These are phyloP conservation scores for Uncinocarpus reesii DNA, from an alignment of 2,329 filamentous ascomycete species.

Conservation along the genomic window DNA sequence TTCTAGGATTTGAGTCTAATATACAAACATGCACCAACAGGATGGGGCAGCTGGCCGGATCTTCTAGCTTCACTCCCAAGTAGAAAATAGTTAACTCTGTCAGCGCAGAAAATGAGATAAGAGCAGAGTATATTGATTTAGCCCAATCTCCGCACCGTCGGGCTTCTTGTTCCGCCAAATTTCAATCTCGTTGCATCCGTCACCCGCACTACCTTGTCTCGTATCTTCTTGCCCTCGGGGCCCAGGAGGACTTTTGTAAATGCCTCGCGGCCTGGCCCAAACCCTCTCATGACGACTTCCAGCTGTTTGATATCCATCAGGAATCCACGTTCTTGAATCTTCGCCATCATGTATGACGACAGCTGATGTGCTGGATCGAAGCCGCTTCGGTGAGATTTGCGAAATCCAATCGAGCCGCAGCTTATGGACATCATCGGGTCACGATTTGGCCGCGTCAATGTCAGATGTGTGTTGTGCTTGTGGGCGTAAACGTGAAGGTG, in stretches of 20 bases:
- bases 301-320: conserved; percentile 63
- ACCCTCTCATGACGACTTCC: conserved; percentile 75
- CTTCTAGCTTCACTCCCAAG: too few species aligned
- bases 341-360: conserved; percentile 68
- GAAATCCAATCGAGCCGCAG: conserved; percentile 83
- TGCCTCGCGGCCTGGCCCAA: conserved; percentile 77
- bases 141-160: conserved; percentile 70
- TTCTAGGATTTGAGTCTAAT: too few species aligned
- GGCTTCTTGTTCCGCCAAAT: conserved; percentile 86
- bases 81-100: too few species aligned
- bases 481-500: conserved; percentile 78
- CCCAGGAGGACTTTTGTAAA: conserved; percentile 82
- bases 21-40: background rate
- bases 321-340: conserved; percentile 72
- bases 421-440: conserved; percentile 70
- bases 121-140: too few species aligned
- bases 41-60: too few species aligned
- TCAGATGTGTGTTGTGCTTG: conserved; percentile 94
- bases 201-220: conserved; percentile 65
- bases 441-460: conserved; percentile 70
- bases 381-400: conserved; percentile 63
- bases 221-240: conserved; percentile 65
- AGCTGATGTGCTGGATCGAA: conserved; percentile 94
- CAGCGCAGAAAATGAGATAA: too few species aligned
- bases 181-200: conserved; percentile 83